phyloP scores from a whole-genome alignment of 2,329 filamentous ascomycete species.

The Daldinia sp. region DNA sequence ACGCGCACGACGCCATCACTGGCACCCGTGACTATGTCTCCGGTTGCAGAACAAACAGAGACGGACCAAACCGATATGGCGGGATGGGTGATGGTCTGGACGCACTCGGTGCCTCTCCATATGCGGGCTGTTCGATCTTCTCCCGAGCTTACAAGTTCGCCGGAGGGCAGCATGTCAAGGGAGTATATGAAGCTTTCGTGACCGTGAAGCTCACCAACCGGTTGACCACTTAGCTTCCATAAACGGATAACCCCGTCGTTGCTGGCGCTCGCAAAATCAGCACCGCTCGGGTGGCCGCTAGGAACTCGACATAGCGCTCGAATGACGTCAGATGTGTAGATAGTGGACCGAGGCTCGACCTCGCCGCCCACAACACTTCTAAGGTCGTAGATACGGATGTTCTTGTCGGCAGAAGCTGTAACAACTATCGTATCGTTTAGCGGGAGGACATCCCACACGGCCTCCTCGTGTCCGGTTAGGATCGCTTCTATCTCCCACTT shows the following conservation, averaged over 20 bases:
- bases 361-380: conserved; percentile 68
- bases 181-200: conserved; percentile 98
- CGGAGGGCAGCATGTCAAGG: conserved; percentile 79
- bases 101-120: conserved; percentile 84
- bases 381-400: conserved; percentile 85
- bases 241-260: conserved; percentile 91
- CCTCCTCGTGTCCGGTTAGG: conserved; percentile 79
- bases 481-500: conserved; percentile 84
- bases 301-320: conserved; percentile 90
- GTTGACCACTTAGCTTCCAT: conserved; percentile 84
- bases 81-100: conserved; percentile 96
- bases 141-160: conserved; percentile 89
- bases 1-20: conserved; percentile 89
- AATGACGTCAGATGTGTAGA: conserved; percentile 82
- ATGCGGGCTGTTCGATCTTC: conserved; percentile 94
- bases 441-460: conserved; percentile 90
- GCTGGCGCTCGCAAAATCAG: conserved; percentile 93
- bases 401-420: conserved; percentile 92
- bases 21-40: conserved; percentile 93
- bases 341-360: conserved; percentile 64
- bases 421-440: conserved; percentile 84
- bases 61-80: conserved; percentile 97
- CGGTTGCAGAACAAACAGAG: conserved; percentile 82
- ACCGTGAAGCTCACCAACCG: conserved; percentile 82
- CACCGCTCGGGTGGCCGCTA: conserved; percentile 79